Conservation (phyloP, 2,329 filamentous ascomycete species). For the Calonectria pseudoturangicola region DNA sequence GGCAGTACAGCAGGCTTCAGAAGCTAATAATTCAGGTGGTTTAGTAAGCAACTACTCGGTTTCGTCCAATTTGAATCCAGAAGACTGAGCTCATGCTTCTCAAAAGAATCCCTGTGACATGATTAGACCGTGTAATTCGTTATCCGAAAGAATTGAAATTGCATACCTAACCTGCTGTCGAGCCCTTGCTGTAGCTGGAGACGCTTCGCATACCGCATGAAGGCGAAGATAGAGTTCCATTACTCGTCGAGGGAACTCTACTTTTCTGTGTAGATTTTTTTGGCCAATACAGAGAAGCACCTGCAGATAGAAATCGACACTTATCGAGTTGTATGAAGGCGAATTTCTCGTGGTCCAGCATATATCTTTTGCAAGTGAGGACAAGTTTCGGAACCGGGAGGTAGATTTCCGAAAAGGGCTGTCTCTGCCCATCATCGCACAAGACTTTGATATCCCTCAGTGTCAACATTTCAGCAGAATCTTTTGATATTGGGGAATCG, state of each 20-base stretch:
- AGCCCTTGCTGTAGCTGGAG: not conserved
- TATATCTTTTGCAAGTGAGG: constrained; percentile 45
- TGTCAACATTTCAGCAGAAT: not conserved
- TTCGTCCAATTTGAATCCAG: constrained; percentile 10
- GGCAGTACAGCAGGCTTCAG: constrained; percentile 15
- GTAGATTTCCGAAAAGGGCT: constrained; percentile 45
- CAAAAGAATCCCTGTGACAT: not conserved
- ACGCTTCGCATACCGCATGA: constrained; percentile 16
- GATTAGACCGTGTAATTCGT: not conserved
- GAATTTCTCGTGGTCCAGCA: constrained; percentile 4
- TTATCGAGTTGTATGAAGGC: constrained; percentile 12
- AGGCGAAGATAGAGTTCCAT: constrained; percentile 9
- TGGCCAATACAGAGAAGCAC: constrained; percentile 2
- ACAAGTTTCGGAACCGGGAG: constrained; percentile 50
- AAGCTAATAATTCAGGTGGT: constrained; percentile 10
- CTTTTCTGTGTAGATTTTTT: not conserved
- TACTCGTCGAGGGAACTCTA: constrained; percentile 10
- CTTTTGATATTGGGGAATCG: constrained; percentile 3
- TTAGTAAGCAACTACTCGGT: constrained; percentile 1
- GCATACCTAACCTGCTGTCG: not conserved
- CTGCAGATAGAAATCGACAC: constrained; percentile 4
- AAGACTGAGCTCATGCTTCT: constrained; percentile 12
- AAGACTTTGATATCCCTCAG: constrained; percentile 18
- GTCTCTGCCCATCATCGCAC: constrained; percentile 12
- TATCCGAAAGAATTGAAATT: not conserved